These are phyloP conservation scores for Calonectria naviculata DNA, from an alignment of 2,329 filamentous ascomycete genomes.

Conservation along the genomic window DNA sequence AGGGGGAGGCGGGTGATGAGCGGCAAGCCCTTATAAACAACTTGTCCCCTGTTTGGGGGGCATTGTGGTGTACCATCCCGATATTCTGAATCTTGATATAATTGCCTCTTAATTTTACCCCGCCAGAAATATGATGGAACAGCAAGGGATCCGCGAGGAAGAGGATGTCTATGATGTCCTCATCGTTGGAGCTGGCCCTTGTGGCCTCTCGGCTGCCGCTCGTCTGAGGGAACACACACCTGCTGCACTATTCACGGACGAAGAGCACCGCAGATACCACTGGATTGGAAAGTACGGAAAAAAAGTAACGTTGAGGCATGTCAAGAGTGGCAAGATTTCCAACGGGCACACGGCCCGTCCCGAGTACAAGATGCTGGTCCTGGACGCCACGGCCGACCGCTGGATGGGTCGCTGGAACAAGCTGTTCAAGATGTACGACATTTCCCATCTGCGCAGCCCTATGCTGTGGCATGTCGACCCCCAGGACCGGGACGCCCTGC, in stretches of 20 bases:
- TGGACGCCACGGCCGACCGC: conserved; percentile 71
- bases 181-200: conserved; percentile 80
- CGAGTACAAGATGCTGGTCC: conserved; percentile 65
- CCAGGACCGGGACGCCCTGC: conserved; percentile 76
- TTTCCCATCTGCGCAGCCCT: conserved; percentile 78
- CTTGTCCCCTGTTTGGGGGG: background rate
- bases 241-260: conserved; percentile 84
- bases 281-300: conserved; percentile 77
- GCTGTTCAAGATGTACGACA: conserved; percentile 76
- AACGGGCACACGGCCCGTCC: conserved; percentile 22
- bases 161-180: conserved; percentile 71
- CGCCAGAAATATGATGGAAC: background rate
- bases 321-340: conserved; percentile 47
- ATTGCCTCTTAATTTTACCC: background rate
- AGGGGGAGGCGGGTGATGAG: background rate
- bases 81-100: background rate
- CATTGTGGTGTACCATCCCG: too few relatives aligned
- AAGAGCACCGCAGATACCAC: conserved; percentile 84
- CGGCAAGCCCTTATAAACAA: background rate
- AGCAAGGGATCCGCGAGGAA: conserved; percentile 23
- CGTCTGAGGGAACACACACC: conserved; percentile 79
- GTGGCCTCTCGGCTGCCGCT: conserved; percentile 78
- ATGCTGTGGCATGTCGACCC: conserved; percentile 89
- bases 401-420: conserved; percentile 81
- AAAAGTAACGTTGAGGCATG: conserved; percentile 66